Evolutionary conservation across 176 grass and related monocot species (phyloP), one percentile per base, ranked within the genome.

Genomic region (Oryza officinalis): DNA sequence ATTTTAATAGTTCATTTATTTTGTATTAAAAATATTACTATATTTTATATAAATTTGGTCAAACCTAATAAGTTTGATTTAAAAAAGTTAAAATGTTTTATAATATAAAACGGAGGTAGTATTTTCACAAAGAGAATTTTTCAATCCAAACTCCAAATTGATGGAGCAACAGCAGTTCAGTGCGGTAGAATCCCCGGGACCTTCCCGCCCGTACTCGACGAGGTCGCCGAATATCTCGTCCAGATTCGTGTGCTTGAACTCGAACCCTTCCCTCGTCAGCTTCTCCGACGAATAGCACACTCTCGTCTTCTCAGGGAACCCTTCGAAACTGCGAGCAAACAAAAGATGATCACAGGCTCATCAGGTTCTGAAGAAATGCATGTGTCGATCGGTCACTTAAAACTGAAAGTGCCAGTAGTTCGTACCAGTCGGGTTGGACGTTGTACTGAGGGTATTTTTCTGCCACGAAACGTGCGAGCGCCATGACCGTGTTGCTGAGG

Each of bases 381-480:
- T 2, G 38, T 40, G 38, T 2, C 38, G 38, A 35, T 35, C 5
- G 6, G 1, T 40, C 8, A 40, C 38, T 40, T 40, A 2, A 10
- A 40, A 40, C 38, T 40, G 38, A 40, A 40, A 40, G 38, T 40
- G 6, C 37, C 38, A 35, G 28, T 37, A 1, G 26, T 74, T 49
- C 13, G 22, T 26, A 77, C 75, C 75, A 18, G 0, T 65, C 59
- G 15, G 35, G 85, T 12, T 78, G 61, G 20, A 97, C 92, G 27
- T 50, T 71, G 78, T 97, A 92, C 35, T 85, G 85, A 37, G 92
- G 92, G 83, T 92, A 94, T 68, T 82, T 93, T 14, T 31, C 22
- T 0, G 43, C 28, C 33, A 92, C 80, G 64, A 94, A 94, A 2
- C 72, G 41, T 1, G 88, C 85, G 3, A 97, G 83, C 63, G 88